Evolutionary conservation across 495 filamentous ascomycete species (phyloP).

Genomic region (Neurospora sp.): DNA sequence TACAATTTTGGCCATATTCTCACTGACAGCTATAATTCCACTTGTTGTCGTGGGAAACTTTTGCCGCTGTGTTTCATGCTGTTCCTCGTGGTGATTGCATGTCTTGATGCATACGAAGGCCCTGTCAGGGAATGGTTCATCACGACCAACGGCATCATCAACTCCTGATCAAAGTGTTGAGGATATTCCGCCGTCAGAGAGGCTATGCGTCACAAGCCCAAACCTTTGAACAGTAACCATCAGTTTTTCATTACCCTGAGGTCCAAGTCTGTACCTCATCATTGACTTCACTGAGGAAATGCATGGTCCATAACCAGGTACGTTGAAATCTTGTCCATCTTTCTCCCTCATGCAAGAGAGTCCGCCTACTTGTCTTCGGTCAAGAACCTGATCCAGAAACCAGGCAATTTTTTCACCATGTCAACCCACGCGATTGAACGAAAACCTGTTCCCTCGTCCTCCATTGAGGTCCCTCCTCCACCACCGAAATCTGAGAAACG

Average conservation of each 20-base stretch:
- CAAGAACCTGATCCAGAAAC: not conserved
- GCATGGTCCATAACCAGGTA: not conserved
- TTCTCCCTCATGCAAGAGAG: not conserved
- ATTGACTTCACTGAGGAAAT: not conserved
- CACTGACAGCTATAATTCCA: not conserved
- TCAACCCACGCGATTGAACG: not conserved
- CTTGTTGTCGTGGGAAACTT: not conserved
- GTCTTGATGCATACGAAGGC: not conserved
- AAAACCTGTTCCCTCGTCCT: not conserved
- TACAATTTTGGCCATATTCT: constrained; percentile 10
- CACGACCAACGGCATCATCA: not conserved
- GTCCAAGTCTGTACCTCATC: not conserved
- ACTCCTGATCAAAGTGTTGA: not conserved
- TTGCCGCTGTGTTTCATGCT: not conserved
- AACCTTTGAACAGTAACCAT: not conserved
- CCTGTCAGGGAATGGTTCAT: not conserved
- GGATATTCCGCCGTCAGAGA: not conserved
- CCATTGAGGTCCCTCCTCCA: not conserved
- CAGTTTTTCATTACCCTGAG: not conserved
- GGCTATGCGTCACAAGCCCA: not conserved
- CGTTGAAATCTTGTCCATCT: not conserved
- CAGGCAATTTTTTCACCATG: not conserved
- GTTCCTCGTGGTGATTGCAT: not conserved
- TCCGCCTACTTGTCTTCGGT: too few relatives aligned
- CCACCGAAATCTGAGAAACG: too few relatives aligned